Percentiles rank a stretch among this genome's conserved stretches.
phyloP scores from a whole-genome alignment of 2,329 filamentous ascomycete species.

The Pyricularia grisea region DNA sequence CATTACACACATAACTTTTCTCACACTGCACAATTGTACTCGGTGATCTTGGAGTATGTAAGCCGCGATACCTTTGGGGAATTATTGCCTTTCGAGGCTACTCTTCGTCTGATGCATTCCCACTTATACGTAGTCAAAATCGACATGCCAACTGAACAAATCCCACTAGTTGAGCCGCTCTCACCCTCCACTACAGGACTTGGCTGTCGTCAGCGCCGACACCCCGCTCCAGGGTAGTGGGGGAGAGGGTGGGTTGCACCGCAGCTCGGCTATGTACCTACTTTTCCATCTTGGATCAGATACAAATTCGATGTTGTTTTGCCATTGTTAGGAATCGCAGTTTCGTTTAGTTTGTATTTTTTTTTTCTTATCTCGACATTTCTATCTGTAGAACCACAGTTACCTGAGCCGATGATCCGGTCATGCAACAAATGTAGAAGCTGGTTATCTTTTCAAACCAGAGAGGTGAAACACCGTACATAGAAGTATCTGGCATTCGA shows the following conservation, averaged over 20 bases:
- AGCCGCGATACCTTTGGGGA: too few species aligned
- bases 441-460: too few species aligned
- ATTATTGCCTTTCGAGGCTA: background rate
- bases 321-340: background rate
- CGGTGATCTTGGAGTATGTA: too few species aligned
- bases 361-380: too few species aligned
- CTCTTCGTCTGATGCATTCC: background rate
- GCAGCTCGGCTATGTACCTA: background rate
- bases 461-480: too few species aligned
- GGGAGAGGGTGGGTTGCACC: background rate
- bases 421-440: too few species aligned
- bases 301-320: background rate
- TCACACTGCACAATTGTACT: background rate
- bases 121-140: background rate
- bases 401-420: too few species aligned
- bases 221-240: background rate
- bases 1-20: background rate
- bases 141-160: background rate
- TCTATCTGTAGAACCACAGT: too few species aligned
- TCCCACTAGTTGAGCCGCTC: background rate
- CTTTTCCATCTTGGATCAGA: too few species aligned
- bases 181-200: background rate
- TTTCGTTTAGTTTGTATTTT: background rate
- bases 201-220: background rate
- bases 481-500: too few species aligned